Evolutionary conservation across 495 filamentous ascomycete genomes (phyloP).

Genomic region (Penicillium odoratum): DNA sequence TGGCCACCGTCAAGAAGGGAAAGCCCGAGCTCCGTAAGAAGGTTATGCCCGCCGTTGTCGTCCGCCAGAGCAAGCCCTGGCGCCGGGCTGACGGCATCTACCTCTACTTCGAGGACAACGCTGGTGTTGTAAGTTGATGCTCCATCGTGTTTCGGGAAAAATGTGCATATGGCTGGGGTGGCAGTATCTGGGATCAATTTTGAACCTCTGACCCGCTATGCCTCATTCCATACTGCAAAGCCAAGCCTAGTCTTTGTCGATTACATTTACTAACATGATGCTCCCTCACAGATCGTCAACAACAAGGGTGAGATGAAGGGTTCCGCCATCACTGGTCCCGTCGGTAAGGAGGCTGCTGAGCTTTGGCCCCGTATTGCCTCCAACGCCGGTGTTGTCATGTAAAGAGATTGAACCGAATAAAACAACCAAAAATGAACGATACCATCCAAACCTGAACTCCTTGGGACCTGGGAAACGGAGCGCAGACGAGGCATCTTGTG

Average conservation of each 20-base stretch:
- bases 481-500: slow-evolving; percentile 34
- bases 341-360: slow-evolving; percentile 99
- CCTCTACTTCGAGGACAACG: slow-evolving; percentile 99
- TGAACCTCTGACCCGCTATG: not conserved
- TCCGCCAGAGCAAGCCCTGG: slow-evolving; percentile 99
- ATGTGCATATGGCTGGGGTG: not conserved
- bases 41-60: slow-evolving; percentile 98
- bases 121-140: slow-evolving; percentile 79
- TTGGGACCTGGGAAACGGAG: slow-evolving; percentile 32
- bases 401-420: slow-evolving; percentile 50
- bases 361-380: slow-evolving; percentile 99
- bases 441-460: slow-evolving; percentile 39
- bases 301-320: slow-evolving; percentile 99
- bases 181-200: not conserved
- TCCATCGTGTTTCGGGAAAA: not conserved
- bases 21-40: slow-evolving; percentile 99
- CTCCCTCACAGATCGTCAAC: slow-evolving; percentile 82
- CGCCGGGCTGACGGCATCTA: slow-evolving; percentile 95
- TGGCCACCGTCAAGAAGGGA: slow-evolving; percentile 99
- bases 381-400: slow-evolving; percentile 99
- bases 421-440: slow-evolving; percentile 42
- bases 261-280: not conserved
- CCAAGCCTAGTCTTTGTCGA: not conserved
- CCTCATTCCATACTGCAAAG: not conserved
- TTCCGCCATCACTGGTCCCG: slow-evolving; percentile 96